phyloP scores from a whole-genome alignment of 805 yeast genomes.

The Kodamaea lidongshanica region DNA sequence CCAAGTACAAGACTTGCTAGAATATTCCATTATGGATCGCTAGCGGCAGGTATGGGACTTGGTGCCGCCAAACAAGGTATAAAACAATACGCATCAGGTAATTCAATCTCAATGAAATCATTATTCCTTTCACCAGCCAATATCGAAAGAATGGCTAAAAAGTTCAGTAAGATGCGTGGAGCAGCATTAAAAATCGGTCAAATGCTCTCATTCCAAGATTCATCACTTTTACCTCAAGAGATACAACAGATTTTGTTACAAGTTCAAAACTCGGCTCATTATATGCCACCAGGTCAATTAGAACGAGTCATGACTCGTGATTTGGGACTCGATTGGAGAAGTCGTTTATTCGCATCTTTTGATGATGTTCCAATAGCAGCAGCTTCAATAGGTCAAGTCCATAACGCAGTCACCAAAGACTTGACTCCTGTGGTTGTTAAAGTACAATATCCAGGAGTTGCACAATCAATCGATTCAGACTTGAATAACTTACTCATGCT shows the following conservation, averaged over 20 bases:
- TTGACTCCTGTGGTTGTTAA: constrained; percentile 82
- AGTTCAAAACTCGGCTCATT: constrained; percentile 92
- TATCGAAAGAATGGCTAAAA: constrained; percentile 80
- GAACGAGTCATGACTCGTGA: constrained; percentile 67
- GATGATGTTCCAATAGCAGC: constrained; percentile 93
- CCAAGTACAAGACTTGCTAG: constrained; percentile 86
- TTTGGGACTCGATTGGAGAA: constrained; percentile 76
- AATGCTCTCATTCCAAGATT: constrained; percentile 91
- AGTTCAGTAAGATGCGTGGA: constrained; percentile 94
- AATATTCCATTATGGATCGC: constrained; percentile 83
- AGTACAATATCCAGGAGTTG: constrained; percentile 97
- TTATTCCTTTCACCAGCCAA: constrained; percentile 73
- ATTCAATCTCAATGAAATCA: constrained; percentile 41
- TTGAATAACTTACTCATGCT: constrained; percentile 77
- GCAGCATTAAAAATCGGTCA: constrained; percentile 98
- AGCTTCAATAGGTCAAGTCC: constrained; percentile 97
- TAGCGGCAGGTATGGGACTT: constrained; percentile 87
- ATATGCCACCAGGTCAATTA: constrained; percentile 91
- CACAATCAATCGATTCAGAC: constrained; percentile 88
- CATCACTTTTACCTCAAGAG: constrained; percentile 75
- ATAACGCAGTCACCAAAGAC: constrained; percentile 64
- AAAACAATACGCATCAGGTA: constrained; percentile 51
- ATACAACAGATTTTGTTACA: constrained; percentile 72
- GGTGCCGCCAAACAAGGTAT: constrained; percentile 78
- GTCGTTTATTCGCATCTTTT: constrained; percentile 58